Base-by-base conservation (phyloP, 306 rosid genomes). In the Quercus gilva region DNA sequence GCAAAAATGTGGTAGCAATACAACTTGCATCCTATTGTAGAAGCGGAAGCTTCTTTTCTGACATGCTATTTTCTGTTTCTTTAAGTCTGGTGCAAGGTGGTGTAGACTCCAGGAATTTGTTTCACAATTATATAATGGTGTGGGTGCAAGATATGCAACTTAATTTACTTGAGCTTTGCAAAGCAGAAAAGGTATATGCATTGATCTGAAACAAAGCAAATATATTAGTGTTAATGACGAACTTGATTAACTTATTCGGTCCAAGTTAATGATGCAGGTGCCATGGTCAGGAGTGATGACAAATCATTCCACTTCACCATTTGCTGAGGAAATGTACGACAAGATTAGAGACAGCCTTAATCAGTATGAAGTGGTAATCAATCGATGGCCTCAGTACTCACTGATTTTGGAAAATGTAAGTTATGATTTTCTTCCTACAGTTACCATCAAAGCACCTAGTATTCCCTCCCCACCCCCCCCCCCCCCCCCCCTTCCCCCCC, bases 101-200 rank as follows among this genome's bases (percentile, higher is more conserved):
- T 33, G 87, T 93, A 49, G 91, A 91, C 76, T 88, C 99, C 9
- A 95, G 87, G 86, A 90, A 84, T 85, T 80, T 91, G 81, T 95
- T 95, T 83, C 98, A 95, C 82, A 85, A 87, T 80, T 95, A 95
- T 81, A 91, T 93, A 80, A 78, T 93, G 90, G 91, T 91, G 86
- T 95, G 99, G 99, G 94, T 95, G 80, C 88, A 92, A 81, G 99
- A 92, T 84, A 90, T 92, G 98, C 90, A 95, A 85, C 94, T 92
- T 41, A 73, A 77, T 84, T 83, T 93, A 74, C 93, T 93, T 79
- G 99, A 95, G 77, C 87, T 83, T 70, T 92, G 98, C 84, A 95
- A 91, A 87, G 92, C 98, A 63, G 99, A 93, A 88, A 95, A 95
- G 96, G 99, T 92, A 86, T 56, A 67, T 79, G 55, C 21, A 64